A percentile compares a stretch with the other conserved stretches of the same genome.
Conservation (phyloP, 257 asterid species). For the Cruciata laevipes region DNA sequence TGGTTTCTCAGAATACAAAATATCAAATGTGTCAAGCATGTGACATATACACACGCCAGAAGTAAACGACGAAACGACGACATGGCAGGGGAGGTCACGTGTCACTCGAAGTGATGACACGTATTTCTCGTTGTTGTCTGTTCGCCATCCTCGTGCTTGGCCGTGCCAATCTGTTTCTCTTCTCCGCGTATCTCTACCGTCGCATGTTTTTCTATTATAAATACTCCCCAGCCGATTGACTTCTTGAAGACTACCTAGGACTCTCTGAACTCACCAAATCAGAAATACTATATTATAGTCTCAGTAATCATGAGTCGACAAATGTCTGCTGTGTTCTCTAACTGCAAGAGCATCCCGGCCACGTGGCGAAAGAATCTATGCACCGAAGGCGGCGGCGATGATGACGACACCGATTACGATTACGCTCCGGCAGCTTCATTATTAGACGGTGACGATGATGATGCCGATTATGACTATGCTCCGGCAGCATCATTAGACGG, state of each 20-base stretch:
- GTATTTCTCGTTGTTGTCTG: neutral
- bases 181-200: neutral
- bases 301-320: too few relatives aligned
- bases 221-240: neutral
- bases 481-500: slow-evolving; percentile 4
- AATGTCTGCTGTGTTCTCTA: neutral
- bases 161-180: neutral
- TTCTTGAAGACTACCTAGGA: neutral
- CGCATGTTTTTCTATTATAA: neutral
- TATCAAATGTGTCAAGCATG: too few relatives aligned
- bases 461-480: neutral
- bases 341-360: too few relatives aligned
- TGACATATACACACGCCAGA: too few relatives aligned
- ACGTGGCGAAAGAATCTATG: neutral
- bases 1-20: too few relatives aligned
- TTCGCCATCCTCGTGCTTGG: neutral
- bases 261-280: neutral
- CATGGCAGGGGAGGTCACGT: neutral
- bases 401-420: slow-evolving; percentile 12
- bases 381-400: slow-evolving; percentile 4
- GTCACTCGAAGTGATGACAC: neutral
- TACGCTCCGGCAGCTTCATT: slow-evolving; percentile 10
- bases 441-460: neutral
- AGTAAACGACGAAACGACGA: too few relatives aligned
- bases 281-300: neutral